Conservation (phyloP, 1,284 basidiomycete genomes). For the Prillingera fragicola region DNA sequence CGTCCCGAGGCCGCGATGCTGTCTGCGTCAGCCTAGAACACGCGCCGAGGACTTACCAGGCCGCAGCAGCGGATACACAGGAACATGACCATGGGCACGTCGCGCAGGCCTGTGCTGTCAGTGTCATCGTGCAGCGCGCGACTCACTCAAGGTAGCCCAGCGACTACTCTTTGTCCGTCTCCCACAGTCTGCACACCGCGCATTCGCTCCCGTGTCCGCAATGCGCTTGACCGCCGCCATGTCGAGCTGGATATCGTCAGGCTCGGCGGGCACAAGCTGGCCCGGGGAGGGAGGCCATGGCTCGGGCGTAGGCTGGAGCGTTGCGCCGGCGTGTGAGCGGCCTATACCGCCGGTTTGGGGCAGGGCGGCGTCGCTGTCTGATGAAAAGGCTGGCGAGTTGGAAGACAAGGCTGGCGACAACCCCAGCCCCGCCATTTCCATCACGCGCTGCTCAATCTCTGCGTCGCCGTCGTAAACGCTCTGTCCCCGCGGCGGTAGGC, state of each 20-base stretch:
- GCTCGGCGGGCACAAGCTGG: constrained; percentile 15
- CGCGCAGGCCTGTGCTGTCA: constrained; percentile 29
- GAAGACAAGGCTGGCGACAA: too few species aligned
- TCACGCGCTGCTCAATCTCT: constrained; percentile 39
- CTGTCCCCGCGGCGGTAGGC: too few species aligned
- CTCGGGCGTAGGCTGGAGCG: not conserved
- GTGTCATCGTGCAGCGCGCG: not conserved
- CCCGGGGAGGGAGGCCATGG: too few species aligned
- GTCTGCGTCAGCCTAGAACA: not conserved
- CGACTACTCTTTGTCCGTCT: constrained; percentile 40
- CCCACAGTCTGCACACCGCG: constrained; percentile 50
- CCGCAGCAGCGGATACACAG: constrained; percentile 54
- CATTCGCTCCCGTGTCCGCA: constrained; percentile 32
- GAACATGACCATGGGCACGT: constrained; percentile 50
- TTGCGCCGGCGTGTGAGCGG: not conserved
- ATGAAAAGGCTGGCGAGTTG: too few species aligned
- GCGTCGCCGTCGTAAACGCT: constrained; percentile 17
- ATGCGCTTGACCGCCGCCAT: constrained; percentile 13
- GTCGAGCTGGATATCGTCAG: constrained; percentile 2
- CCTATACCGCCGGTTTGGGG: not conserved
- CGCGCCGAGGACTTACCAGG: constrained; percentile 15
- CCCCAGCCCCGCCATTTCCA: constrained; percentile 33
- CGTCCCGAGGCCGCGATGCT: constrained; percentile 52
- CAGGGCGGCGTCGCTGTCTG: not conserved
- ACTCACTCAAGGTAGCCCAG: constrained; percentile 47